These are phyloP conservation scores for Saccharum officinarum DNA, from an alignment of 176 grass and related monocot genomes.

Conservation along the genomic window DNA sequence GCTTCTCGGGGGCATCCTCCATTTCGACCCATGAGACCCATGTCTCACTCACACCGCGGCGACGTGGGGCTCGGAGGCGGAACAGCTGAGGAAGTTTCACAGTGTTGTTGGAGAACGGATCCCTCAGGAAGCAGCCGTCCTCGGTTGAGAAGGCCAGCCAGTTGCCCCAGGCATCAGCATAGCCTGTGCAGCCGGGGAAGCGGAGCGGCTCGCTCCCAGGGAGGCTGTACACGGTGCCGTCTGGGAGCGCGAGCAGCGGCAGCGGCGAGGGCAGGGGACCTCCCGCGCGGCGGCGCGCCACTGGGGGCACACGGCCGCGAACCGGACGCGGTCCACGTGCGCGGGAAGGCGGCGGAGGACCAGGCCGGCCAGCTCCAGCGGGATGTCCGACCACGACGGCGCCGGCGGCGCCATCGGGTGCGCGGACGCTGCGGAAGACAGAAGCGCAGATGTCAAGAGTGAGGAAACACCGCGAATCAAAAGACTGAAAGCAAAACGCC, in stretches of 20 bases:
- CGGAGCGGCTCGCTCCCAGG: background rate
- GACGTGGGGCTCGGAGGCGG: background rate
- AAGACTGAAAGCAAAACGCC: background rate
- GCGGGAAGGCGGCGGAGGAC: background rate
- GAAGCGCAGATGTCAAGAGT: background rate
- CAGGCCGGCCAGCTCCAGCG: background rate
- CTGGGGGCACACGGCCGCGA: background rate
- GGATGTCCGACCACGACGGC: background rate
- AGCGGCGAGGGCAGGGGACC: background rate
- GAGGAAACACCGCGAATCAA: background rate
- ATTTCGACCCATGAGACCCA: background rate
- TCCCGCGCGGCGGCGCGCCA: background rate
- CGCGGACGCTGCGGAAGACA: background rate
- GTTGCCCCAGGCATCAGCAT: background rate
- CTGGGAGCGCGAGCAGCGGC: background rate
- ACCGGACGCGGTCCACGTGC: background rate
- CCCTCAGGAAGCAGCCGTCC: background rate
- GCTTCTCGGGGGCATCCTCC: background rate
- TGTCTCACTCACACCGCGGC: background rate
- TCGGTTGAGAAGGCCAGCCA: background rate
- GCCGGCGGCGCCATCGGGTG: background rate
- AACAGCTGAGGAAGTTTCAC: background rate
- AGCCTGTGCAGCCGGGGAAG: background rate
- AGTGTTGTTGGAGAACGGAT: background rate
- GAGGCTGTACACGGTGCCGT: background rate